Evolutionary conservation across 768 basidiomycete species (phyloP).

Genomic region (Roridomyces roridus): DNA sequence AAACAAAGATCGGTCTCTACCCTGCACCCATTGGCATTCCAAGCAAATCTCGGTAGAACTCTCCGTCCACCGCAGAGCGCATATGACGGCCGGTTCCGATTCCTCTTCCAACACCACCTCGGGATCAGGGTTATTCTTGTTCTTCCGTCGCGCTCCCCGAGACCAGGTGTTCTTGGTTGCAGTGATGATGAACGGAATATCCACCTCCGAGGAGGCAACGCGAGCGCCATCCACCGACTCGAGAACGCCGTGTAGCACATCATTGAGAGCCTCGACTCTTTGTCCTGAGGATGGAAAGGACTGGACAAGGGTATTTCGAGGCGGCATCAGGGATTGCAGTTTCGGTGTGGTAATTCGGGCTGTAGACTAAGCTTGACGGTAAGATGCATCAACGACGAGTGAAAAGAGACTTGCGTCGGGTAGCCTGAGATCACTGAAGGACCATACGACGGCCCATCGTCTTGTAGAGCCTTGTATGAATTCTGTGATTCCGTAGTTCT

Average conservation of each 20-base stretch:
- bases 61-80: conserved; percentile 22
- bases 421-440: conserved; percentile 63
- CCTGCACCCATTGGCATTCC: conserved; percentile 68
- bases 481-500: conserved; percentile 86
- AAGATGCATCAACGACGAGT: background rate
- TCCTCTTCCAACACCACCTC: conserved; percentile 19
- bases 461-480: conserved; percentile 87
- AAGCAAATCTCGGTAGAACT: conserved; percentile 28
- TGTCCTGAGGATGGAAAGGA: conserved; percentile 28
- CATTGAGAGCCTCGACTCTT: conserved; percentile 15
- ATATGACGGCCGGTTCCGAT: conserved; percentile 3
- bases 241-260: conserved; percentile 38
- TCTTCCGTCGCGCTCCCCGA: conserved; percentile 62
- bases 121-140: conserved; percentile 36
- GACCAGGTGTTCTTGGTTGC: conserved; percentile 45
- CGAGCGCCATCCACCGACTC: conserved; percentile 34
- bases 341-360: conserved; percentile 44
- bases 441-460: conserved; percentile 95
- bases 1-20: conserved; percentile 60
- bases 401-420: conserved; percentile 68
- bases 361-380: conserved; percentile 30
- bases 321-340: conserved; percentile 60
- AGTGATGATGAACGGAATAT: conserved; percentile 3
- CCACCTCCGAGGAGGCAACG: background rate
- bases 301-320: conserved; percentile 61